Conservation (phyloP, 2,329 filamentous ascomycete species). For the Fusarium pseudograminearum region DNA sequence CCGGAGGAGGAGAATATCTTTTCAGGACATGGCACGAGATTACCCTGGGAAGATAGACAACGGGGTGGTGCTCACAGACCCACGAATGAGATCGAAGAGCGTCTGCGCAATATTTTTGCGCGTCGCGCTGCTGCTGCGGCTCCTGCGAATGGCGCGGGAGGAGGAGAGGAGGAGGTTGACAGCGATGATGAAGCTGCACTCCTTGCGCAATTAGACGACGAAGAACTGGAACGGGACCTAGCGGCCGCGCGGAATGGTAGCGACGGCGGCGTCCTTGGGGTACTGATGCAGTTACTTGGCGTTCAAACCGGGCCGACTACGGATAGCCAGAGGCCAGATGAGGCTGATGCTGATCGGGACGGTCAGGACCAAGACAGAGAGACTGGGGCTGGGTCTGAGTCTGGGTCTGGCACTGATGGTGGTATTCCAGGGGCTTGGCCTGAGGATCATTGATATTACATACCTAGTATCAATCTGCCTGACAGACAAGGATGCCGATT, state of each 20-base stretch:
- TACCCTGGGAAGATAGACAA: conserved; percentile 27
- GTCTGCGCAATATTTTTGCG: conserved; percentile 48
- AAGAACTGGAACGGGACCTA: conserved; percentile 51
- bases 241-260: conserved; percentile 45
- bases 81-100: conserved; percentile 44
- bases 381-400: conserved; percentile 7
- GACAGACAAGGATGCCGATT: background rate
- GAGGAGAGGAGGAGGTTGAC: conserved; percentile 29
- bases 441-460: conserved; percentile 39
- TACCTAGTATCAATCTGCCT: conserved; percentile 5
- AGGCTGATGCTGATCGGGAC: conserved; percentile 26
- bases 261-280: conserved; percentile 45
- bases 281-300: conserved; percentile 32
- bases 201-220: conserved; percentile 48
- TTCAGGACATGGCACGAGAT: conserved; percentile 39
- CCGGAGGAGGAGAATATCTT: conserved; percentile 61
- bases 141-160: conserved; percentile 11
- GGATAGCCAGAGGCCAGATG: conserved; percentile 10
- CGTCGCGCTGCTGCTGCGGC: conserved; percentile 32
- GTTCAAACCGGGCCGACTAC: conserved; percentile 33
- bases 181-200: conserved; percentile 48
- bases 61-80: background rate
- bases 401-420: conserved; percentile 4
- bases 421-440: conserved; percentile 54
- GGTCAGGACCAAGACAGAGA: conserved; percentile 27